Base-by-base conservation (phyloP, 2,329 filamentous ascomycete genomes). In the Trichocomaceae sp. region DNA sequence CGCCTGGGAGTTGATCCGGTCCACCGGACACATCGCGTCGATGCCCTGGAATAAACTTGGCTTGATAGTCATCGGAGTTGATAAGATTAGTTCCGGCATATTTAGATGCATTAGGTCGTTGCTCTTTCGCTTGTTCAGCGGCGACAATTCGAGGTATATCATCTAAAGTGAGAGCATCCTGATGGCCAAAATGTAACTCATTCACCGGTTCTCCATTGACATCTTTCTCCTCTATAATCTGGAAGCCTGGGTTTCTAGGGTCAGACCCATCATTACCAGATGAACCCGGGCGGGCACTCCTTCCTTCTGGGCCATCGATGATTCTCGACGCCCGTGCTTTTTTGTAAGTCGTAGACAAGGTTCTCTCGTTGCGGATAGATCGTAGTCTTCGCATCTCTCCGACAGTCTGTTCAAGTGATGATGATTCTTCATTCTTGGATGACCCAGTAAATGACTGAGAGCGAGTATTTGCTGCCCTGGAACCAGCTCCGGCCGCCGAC, bases 91-190 rank as follows among this genome's bases (percentile, higher is more conserved):
- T 84, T 22, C 88, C 83, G 41, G 85, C 83, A 64, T 87, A 86
- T 58, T 85, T 87, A 65, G 89, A 90, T 12, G 86, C 85, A 67
- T 87, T 89, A 13, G 88, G 87, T 59, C 88, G 80, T 68, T 95
- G 90, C 67, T 97, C 92, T 63, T 90, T 86, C 22, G 92, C 91
- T 72, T 97, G 92, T 69, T 97, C 91, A 13, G 93, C 89, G 33
- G 93, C 93, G 42, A 96, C 91, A 64, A 99, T 95, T 59, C 93
- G 83, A 8, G 93, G 90, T 62, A 99, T 97, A 66, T 99, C 93
- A 65, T 99, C 93, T 55, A 99, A 76, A 0, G 92, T 96, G 58
- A 99, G 82, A 22, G 90, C 90, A 71, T 97, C 91, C 65, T 92
- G 87, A 61, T 90, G 85, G 35, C 90, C 90, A 66, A 99, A 90